Percentiles rank a stretch among this genome's conserved stretches.
phyloP scores from a whole-genome alignment of 768 basidiomycete species.

The Tremella fuciformis region DNA sequence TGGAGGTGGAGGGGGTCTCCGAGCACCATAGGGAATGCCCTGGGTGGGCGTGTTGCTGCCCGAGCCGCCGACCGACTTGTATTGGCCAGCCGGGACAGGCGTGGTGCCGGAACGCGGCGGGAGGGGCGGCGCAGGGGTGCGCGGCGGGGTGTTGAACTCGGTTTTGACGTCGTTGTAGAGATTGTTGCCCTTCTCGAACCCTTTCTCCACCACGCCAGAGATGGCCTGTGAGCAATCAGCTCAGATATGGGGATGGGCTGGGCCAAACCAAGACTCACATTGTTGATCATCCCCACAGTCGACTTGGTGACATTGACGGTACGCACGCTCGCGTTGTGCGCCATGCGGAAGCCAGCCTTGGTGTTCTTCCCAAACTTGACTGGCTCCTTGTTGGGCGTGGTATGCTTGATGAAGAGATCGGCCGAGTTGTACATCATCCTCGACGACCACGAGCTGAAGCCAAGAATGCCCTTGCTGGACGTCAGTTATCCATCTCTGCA shows the following conservation, averaged over 20 bases:
- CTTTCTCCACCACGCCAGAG: conserved; percentile 33
- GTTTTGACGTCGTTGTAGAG: conserved; percentile 2
- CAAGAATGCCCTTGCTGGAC: conserved; percentile 65
- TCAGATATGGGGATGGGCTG: neutral
- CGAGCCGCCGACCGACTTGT: too few species aligned
- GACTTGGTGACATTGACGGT: conserved; percentile 66
- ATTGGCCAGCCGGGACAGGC: neutral
- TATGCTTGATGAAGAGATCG: conserved; percentile 62
- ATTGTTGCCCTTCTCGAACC: conserved; percentile 19
- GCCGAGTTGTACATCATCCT: conserved; percentile 65
- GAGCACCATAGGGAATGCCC: too few species aligned
- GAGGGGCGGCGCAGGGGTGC: neutral
- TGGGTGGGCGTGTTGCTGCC: too few species aligned
- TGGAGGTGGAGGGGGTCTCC: conserved; percentile 1
- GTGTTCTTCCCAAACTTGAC: conserved; percentile 64
- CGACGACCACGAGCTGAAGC: conserved; percentile 63
- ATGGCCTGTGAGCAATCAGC: conserved; percentile 30
- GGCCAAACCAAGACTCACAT: conserved; percentile 31
- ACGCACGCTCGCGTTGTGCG: conserved; percentile 65
- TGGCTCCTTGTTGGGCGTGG: conserved; percentile 58
- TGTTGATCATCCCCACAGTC: conserved; percentile 63
- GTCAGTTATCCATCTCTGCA: conserved; percentile 1
- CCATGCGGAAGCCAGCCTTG: conserved; percentile 60
- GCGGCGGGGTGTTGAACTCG: neutral
- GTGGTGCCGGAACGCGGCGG: conserved; percentile 5